Conservation (phyloP, 495 filamentous ascomycete species). For the Thozetella sp. region DNA sequence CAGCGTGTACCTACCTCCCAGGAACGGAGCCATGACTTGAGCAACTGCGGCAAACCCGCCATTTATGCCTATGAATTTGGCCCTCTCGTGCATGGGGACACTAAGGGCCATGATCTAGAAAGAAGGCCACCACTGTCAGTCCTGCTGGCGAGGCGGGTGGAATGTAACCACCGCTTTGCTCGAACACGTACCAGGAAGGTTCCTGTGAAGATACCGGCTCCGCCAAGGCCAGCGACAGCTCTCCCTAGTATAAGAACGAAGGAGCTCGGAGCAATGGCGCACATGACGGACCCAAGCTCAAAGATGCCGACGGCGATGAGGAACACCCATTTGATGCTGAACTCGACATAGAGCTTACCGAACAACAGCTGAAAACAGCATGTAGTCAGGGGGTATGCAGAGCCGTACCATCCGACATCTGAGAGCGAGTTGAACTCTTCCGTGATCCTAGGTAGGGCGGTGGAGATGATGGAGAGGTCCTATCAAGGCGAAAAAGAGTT, state of each 20-base stretch:
- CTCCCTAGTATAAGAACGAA: conserved; percentile 49
- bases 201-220: conserved; percentile 27
- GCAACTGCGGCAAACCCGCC: conserved; percentile 61
- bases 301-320: conserved; percentile 28
- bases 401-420: conserved; percentile 49
- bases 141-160: too few species aligned
- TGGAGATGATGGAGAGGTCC: conserved; percentile 35
- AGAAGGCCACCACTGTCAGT: background rate
- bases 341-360: conserved; percentile 46
- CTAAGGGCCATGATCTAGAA: conserved; percentile 16
- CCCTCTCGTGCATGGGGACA: conserved; percentile 31
- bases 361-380: conserved; percentile 43
- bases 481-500: too few species aligned
- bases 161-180: background rate
- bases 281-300: conserved; percentile 46
- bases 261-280: conserved; percentile 46
- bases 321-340: conserved; percentile 35
- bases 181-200: conserved; percentile 15
- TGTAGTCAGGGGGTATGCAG: conserved; percentile 46
- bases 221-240: conserved; percentile 48
- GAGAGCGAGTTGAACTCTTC: conserved; percentile 34
- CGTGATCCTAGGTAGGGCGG: conserved; percentile 40
- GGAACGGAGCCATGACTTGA: conserved; percentile 63
- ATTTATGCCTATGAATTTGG: conserved; percentile 29
- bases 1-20: too few species aligned